phyloP scores from a whole-genome alignment of 257 asterid species.

The Rauvolfia tetraphylla region DNA sequence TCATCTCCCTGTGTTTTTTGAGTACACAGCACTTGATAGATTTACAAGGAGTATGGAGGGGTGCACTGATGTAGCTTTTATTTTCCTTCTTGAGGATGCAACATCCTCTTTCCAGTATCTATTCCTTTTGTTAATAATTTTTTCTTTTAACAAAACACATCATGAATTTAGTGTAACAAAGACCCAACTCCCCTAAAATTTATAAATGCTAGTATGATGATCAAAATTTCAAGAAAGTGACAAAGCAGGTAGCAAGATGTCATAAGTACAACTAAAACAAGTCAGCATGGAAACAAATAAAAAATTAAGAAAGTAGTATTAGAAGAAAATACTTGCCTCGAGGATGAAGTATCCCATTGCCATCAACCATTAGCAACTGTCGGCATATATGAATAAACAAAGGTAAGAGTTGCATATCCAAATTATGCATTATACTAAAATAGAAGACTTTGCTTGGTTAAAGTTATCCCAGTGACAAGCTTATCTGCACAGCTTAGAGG shows the following conservation, averaged over 20 bases:
- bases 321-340: slow-evolving; percentile 55
- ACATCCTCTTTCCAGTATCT: not conserved
- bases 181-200: not conserved
- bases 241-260: not conserved
- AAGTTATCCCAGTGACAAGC: no score
- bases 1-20: no score
- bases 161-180: not conserved
- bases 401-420: not conserved
- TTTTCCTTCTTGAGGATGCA: not conserved
- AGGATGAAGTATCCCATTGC: slow-evolving; percentile 94
- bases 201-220: not conserved
- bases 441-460: not conserved
- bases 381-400: slow-evolving; percentile 5
- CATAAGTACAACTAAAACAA: not conserved
- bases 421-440: not conserved
- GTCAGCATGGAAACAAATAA: not conserved
- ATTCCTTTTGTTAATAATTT: not conserved
- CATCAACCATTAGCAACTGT: slow-evolving; percentile 92
- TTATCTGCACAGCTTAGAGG: not conserved
- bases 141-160: not conserved
- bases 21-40: not conserved
- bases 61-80: not conserved
- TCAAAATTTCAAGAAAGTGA: not conserved
- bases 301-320: not conserved
- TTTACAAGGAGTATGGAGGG: not conserved